Evolutionary conservation across 768 basidiomycete genomes (phyloP), one percentile per base, ranked within the genome.

Genomic region (Mycena floridula): DNA sequence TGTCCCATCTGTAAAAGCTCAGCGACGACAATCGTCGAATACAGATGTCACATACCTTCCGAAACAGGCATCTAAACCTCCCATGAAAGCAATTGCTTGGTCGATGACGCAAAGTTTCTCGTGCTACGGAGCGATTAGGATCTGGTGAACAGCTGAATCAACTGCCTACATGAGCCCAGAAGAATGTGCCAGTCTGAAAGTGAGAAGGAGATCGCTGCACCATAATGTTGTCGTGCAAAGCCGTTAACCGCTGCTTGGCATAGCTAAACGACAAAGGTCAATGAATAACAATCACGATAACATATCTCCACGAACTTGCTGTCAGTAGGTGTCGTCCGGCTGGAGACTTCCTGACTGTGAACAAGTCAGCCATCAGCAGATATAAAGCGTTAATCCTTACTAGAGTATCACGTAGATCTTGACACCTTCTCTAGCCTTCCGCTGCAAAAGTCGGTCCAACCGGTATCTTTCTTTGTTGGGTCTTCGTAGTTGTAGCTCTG

Each of bases 61-160:
- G 53, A 93, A 96, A 60, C 89, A 95, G 25, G 95, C 74, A 63
- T 99, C 96, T 35, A 99, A 65, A 3, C 96, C 96, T 15, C 96
- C 96, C 90, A 92, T 96, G 66, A 98, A 99, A 0, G 89, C 94
- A 50, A 98, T 96, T 1, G 91, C 81, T 59, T 96, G 89, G 59
- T 99, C 96, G 49, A 99, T 89, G 12, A 97, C 92, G 57, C 95
- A 98, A 50, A 99, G 59, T 59, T 99, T 99, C 72, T 99, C 96
- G 62, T 98, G 96, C 90, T 94, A 49, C 18, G 32, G 7, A 25
- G n/a, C 38, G 3, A 22, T 39, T 22, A 39, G 46, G 8, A 47
- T 43, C 28, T 13, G 21, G 20, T 48, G 25, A 2, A 6, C 27
- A 12, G 22, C 22, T 11, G 21, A 9, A 38, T 12, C 21, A 12